Conservation (phyloP, 768 basidiomycete species). For the Multifurca ochricompacta region DNA sequence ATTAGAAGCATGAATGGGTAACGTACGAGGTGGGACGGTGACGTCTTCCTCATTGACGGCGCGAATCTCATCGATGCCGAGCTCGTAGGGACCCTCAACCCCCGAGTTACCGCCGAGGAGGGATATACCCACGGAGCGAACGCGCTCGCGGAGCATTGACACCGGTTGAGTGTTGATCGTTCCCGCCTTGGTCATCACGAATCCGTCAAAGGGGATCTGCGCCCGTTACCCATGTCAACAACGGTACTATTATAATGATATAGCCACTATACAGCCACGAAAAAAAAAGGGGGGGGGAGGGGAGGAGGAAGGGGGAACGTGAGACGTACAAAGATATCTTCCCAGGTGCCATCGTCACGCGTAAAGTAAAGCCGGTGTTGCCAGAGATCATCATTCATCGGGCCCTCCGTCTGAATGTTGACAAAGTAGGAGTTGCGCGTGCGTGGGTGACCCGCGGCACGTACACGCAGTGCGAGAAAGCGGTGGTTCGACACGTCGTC, state of each 20-base stretch:
- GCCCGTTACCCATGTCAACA: slow-evolving; percentile 17
- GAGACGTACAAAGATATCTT: slow-evolving; percentile 67
- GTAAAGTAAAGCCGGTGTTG: slow-evolving; percentile 86
- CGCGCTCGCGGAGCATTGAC: slow-evolving; percentile 62
- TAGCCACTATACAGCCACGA: too few species aligned
- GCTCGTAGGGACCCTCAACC: slow-evolving; percentile 67
- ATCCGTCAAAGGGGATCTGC: slow-evolving; percentile 76
- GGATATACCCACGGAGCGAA: slow-evolving; percentile 81
- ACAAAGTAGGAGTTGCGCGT: slow-evolving; percentile 85
- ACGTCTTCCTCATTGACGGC: slow-evolving; percentile 73
- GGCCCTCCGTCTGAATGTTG: slow-evolving; percentile 86
- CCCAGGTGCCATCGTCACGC: slow-evolving; percentile 61
- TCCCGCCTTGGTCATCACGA: slow-evolving; percentile 67
- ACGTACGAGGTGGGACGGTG: slow-evolving; percentile 28
- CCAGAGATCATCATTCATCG: slow-evolving; percentile 80
- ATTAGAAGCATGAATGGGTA: background rate
- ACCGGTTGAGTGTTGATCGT: slow-evolving; percentile 65
- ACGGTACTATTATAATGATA: too few species aligned
- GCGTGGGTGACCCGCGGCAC: slow-evolving; percentile 66
- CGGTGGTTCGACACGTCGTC: slow-evolving; percentile 80
- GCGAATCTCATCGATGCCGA: slow-evolving; percentile 74
- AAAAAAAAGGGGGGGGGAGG: too few species aligned
- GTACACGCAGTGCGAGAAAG: slow-evolving; percentile 74
- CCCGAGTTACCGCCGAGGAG: slow-evolving; percentile 79
- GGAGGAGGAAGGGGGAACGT: slow-evolving; percentile 14